Evolutionary conservation across 495 filamentous ascomycete species (phyloP).

Genomic region (Podospora pseudopauciseta): DNA sequence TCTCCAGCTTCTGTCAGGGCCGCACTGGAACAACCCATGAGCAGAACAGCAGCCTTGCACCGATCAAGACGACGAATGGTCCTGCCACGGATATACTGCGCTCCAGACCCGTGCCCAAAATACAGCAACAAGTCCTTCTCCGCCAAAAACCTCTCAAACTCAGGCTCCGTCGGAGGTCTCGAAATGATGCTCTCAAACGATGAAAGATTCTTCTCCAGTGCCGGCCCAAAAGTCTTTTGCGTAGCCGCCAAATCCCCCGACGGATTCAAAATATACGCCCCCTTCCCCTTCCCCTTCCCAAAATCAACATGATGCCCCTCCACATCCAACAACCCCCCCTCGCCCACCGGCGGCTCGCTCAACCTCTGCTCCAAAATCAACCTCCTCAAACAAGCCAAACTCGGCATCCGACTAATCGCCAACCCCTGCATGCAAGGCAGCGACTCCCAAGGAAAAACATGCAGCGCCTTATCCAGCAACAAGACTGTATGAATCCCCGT

Average conservation of each 20-base stretch:
- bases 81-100: conserved; percentile 81
- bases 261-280: conserved; percentile 85
- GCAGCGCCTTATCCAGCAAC: conserved; percentile 86
- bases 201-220: conserved; percentile 49
- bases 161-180: conserved; percentile 68
- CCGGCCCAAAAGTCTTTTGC: conserved; percentile 63
- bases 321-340: background rate
- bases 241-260: conserved; percentile 77
- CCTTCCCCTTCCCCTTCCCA: conserved; percentile 27
- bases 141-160: conserved; percentile 63
- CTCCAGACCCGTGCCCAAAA: conserved; percentile 94
- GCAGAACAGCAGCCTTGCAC: conserved; percentile 65
- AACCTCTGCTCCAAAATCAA: conserved; percentile 37
- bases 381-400: conserved; percentile 69
- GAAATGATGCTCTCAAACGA: conserved; percentile 61
- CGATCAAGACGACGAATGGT: conserved; percentile 73
- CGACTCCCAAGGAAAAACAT: conserved; percentile 93
- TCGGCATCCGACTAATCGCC: conserved; percentile 80
- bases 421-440: conserved; percentile 77
- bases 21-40: conserved; percentile 90
- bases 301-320: conserved; percentile 56
- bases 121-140: conserved; percentile 72
- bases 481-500: conserved; percentile 73
- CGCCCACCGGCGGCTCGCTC: too few relatives aligned
- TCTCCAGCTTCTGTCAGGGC: conserved; percentile 74